Evolutionary conservation across 495 filamentous ascomycete species (phyloP).

Genomic region (Neurospora hispaniola): DNA sequence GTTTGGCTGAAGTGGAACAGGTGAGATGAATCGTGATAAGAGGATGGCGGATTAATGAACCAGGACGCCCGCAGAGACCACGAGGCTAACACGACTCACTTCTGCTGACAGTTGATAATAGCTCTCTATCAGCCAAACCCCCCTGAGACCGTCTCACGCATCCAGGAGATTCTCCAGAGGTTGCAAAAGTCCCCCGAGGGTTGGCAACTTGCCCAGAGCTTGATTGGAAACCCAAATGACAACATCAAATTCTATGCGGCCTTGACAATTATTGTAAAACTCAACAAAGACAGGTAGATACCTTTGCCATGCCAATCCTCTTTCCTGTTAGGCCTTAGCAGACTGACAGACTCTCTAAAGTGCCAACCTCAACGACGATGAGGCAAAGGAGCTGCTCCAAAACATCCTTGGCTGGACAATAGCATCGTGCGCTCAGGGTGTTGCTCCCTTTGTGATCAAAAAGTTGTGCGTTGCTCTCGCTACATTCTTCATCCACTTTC

Average conservation of each 20-base stretch:
- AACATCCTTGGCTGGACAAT: constrained; percentile 62
- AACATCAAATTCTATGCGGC: constrained; percentile 90
- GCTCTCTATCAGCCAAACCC: constrained; percentile 63
- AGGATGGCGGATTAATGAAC: not conserved
- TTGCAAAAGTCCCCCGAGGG: constrained; percentile 70
- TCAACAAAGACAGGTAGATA: constrained; percentile 82
- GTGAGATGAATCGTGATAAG: constrained; percentile 18
- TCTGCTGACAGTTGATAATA: constrained; percentile 40
- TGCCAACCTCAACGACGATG: constrained; percentile 49
- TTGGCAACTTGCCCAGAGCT: constrained; percentile 71
- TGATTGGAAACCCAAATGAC: constrained; percentile 53
- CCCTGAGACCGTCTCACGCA: constrained; percentile 48
- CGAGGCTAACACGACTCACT: constrained; percentile 7
- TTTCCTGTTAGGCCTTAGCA: not conserved
- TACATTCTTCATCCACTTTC: constrained; percentile 66
- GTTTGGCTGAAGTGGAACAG: constrained; percentile 31
- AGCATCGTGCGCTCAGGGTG: constrained; percentile 43
- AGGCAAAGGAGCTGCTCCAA: constrained; percentile 52
- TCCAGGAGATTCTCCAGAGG: constrained; percentile 64
- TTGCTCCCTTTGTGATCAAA: constrained; percentile 55
- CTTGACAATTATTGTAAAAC: constrained; percentile 82
- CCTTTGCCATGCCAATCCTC: constrained; percentile 3
- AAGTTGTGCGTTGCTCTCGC: constrained; percentile 80
- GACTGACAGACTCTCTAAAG: constrained; percentile 22
- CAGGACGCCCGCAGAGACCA: not conserved